These are phyloP conservation scores for Hymenoscyphus scutula DNA, from an alignment of 2,329 filamentous ascomycete genomes.

Conservation along the genomic window DNA sequence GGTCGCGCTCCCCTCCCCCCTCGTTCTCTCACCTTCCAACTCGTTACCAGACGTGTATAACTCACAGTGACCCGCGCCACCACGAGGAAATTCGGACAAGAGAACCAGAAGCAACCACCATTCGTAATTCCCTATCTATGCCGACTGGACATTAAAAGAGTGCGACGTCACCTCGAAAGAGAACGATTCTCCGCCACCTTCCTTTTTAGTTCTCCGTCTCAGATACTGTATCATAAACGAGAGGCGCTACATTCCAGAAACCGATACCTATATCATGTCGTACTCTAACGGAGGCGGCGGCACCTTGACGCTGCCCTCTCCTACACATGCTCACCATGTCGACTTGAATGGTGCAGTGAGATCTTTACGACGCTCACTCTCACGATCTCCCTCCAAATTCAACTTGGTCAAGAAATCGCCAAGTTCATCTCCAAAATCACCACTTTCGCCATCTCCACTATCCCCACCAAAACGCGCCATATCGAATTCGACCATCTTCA, in stretches of 20 bases:
- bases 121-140: slow-evolving; percentile 20
- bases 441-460: slow-evolving; percentile 56
- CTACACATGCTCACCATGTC: slow-evolving; percentile 77
- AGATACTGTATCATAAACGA: slow-evolving; percentile 22
- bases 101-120: slow-evolving; percentile 5
- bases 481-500: slow-evolving; percentile 49
- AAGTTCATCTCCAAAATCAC: slow-evolving; percentile 50
- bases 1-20: slow-evolving; percentile 1
- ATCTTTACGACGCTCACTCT: slow-evolving; percentile 82
- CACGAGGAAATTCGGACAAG: not conserved
- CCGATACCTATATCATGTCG: slow-evolving; percentile 46
- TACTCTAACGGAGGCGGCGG: slow-evolving; percentile 57
- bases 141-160: slow-evolving; percentile 20
- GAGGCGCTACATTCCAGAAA: slow-evolving; percentile 27
- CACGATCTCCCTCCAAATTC: slow-evolving; percentile 91
- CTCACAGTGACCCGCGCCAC: not conserved
- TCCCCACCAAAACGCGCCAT: slow-evolving; percentile 45
- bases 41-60: not conserved
- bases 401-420: slow-evolving; percentile 52
- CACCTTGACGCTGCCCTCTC: slow-evolving; percentile 82
- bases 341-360: slow-evolving; percentile 80
- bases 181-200: slow-evolving; percentile 8
- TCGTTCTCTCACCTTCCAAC: slow-evolving; percentile 7
- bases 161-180: slow-evolving; percentile 14
- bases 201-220: slow-evolving; percentile 11